These are phyloP conservation scores for Gynochthodes officinalis DNA, from an alignment of 257 asterid genomes.

Conservation along the genomic window DNA sequence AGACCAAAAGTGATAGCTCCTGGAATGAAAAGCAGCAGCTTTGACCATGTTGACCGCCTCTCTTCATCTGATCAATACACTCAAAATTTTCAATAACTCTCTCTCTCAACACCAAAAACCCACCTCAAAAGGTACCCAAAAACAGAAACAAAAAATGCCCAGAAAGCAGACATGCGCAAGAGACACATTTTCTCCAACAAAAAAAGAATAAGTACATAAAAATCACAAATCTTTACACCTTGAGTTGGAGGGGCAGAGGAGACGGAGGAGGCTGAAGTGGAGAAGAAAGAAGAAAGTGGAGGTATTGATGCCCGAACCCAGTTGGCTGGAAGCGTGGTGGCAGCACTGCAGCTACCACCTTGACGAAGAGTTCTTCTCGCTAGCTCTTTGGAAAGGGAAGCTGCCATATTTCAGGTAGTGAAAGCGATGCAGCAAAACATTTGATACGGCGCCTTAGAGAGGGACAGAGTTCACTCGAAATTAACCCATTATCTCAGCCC, in stretches of 20 bases:
- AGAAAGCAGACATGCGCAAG: not conserved
- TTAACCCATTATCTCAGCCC: not conserved
- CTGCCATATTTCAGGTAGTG: constrained; percentile 32
- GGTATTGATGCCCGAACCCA: constrained; percentile 29
- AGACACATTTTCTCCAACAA: not conserved
- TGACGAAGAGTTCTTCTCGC: constrained; percentile 47
- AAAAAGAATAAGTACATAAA: not conserved
- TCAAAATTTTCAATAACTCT: not conserved
- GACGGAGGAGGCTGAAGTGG: constrained; percentile 46
- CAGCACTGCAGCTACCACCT: constrained; percentile 14
- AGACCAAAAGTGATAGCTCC: constrained; percentile 92
- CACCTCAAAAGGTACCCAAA: not conserved
- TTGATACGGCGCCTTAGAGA: not conserved
- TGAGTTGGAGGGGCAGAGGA: constrained; percentile 33
- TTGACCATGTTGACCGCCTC: constrained; percentile 67
- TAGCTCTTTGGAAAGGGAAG: constrained; percentile 43
- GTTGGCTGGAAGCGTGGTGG: constrained; percentile 23
- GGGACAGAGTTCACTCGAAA: not conserved
- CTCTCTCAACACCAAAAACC: not conserved
- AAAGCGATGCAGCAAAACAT: constrained; percentile 23
- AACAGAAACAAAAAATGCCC: not conserved
- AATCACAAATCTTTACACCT: constrained; percentile 25
- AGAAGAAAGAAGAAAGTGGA: constrained; percentile 31
- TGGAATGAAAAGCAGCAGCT: constrained; percentile 77
- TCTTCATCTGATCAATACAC: constrained; percentile 44